Evolutionary conservation across 495 filamentous ascomycete species (phyloP).

Genomic region (Sordaria brevicollis): DNA sequence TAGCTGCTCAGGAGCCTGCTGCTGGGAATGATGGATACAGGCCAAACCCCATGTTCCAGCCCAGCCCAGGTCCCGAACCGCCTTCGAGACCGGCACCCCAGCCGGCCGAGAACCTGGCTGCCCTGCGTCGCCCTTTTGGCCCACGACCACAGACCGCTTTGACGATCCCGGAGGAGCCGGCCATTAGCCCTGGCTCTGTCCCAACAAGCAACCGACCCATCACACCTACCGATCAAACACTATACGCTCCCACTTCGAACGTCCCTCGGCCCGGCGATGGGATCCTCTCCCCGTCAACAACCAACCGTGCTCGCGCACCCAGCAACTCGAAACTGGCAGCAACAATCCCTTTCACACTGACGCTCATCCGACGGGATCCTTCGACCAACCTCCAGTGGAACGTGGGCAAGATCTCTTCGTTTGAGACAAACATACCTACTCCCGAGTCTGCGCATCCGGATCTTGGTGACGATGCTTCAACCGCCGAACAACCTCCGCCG

Average conservation of each 20-base stretch:
- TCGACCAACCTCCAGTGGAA: conserved; percentile 78
- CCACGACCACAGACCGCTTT: background rate
- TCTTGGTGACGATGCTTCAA: conserved; percentile 38
- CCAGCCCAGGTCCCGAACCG: background rate
- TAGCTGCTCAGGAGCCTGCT: background rate
- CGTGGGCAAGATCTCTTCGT: conserved; percentile 57
- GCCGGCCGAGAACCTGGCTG: background rate
- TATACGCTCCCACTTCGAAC: background rate
- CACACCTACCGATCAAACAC: conserved; percentile 2
- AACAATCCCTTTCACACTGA: conserved; percentile 49
- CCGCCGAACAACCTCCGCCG: conserved; percentile 25
- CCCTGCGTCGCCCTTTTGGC: conserved; percentile 1
- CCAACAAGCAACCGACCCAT: background rate
- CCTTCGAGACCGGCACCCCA: background rate
- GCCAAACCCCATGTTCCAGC: conserved; percentile 15
- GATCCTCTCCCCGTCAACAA: conserved; percentile 6
- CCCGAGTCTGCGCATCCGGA: conserved; percentile 14
- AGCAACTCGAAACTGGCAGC: conserved; percentile 4
- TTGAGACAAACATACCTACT: conserved; percentile 31
- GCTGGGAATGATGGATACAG: conserved; percentile 5
- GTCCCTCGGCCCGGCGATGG: background rate
- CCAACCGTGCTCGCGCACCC: conserved; percentile 5
- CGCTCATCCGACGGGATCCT: conserved; percentile 81
- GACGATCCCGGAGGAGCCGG: background rate
- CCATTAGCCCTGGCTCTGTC: background rate